Base-by-base conservation (phyloP, 805 yeast genomes). In the Cyberlindnera xishuangbannaensis region DNA sequence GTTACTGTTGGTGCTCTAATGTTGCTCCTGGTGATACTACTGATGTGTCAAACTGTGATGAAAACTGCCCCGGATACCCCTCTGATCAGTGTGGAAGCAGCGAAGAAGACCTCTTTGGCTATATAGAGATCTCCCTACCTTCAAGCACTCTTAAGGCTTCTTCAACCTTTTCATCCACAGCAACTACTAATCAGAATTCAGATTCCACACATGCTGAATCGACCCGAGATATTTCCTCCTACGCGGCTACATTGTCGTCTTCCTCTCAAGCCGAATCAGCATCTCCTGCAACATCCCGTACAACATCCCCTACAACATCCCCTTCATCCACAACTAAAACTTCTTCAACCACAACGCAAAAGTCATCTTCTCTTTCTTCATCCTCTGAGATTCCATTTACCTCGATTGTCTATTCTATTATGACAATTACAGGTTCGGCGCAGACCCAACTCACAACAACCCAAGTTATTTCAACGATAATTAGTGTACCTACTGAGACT, bases 1-100 rank as follows among this genome's bases (percentile, higher is more conserved):
- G 56, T 24, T 24, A 58, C 28, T 78, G 86, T 52, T 79, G 81
- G 79, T 78, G 86, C 50, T 65, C 83, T 6, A 65, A 77, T 46
- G 41, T 47, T 7, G 53, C 66, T 15, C 84, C 85, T 0, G 60
- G 48, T 2, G 43, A 51, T 13, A 62, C 76, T 0, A 61, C 59
- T 0, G 41, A 47, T 18, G 25, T 60, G 9, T 28, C 46, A 11
- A 30, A 46, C 7, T 68, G 74, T 41, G 39, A 51, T 22, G 59
- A 50, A 10, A 29, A 39, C 13, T 69, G 75, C 45, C 71, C 73
- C 1, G 75, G 75, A 0, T 69, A 48, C 39, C 62, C 62, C 0
- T n/a, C 31, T 2, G 73, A 69, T 39, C 44, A 41, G 19, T 69
- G 75, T 44, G 75, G 75, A 8, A 61, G 58, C 42, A 23, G 58